Evolutionary conservation across 2,329 filamentous ascomycete genomes (phyloP), one percentile per base, ranked within the genome.

Genomic region (Xylariales sp.): DNA sequence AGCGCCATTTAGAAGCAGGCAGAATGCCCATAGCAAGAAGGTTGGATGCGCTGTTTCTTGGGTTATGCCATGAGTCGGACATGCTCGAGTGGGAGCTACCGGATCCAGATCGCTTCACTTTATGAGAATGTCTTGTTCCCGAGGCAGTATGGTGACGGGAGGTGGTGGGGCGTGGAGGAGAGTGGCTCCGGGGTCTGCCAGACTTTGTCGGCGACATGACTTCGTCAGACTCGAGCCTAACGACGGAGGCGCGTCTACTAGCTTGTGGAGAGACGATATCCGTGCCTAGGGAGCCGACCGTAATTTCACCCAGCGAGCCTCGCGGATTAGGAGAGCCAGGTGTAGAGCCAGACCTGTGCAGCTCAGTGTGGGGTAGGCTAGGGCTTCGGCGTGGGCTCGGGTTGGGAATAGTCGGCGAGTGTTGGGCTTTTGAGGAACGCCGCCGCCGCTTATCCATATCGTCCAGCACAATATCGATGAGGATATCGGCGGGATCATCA

Each of bases 361-460:
- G 62, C 33, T 90, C 87, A 4, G 76, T 70, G 43, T 81, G 76
- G 20, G 78, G 74, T 18, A 80, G 62, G 2, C 76, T 76, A 38
- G 78, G 83, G 59, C 78, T 88, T 36, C 78, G 65, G 32, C 73
- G 72, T 18, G 78, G 76, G 46, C 75, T 81, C 7, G 70, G 61
- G 51, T 74, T 61, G 54, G 70, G 72, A 76, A 84, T 88, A 1
- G 85, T 83, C 4, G 90, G 88, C 1, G 89, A 94, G 11, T 82
- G 74, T 46, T 93, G 87, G 8, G 81, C 75, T 65, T 95, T 97
- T 29, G 89, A 88, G 1, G 90, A 94, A 35, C 93, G 81, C 43
- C 88, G 81, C 17, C 91, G 81, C 47, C 93, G 78, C 66, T 88
- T 93, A 61, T 97, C 91, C 74, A 95, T 93, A 55, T 98, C 93